phyloP scores from a whole-genome alignment of 2,329 filamentous ascomycete genomes.

The Emmonsiellopsis sp. region DNA sequence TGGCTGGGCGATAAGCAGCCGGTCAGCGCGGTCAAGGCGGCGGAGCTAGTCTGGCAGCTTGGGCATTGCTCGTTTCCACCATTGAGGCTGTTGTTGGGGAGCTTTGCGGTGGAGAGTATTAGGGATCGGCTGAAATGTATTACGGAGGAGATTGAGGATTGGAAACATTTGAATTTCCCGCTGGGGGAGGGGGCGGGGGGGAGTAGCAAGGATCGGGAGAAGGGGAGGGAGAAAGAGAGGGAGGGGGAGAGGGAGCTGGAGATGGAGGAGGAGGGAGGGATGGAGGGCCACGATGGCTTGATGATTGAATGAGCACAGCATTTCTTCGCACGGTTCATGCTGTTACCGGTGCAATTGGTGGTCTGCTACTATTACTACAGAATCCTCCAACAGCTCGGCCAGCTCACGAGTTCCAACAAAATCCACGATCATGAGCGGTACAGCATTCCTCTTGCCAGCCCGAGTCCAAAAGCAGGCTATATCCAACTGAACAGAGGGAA shows the following conservation, averaged over 20 bases:
- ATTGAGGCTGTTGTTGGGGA: conserved; percentile 74
- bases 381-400: no score
- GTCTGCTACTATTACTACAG: no score
- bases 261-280: no score
- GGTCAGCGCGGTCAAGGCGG: conserved; percentile 84
- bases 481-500: no score
- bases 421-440: no score
- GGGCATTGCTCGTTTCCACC: conserved; percentile 94
- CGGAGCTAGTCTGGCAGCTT: conserved; percentile 88
- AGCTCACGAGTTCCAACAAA: no score
- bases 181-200: conserved; percentile 12
- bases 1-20: conserved; percentile 92
- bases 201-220: conserved; percentile 18
- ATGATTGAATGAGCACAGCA: no score
- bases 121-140: conserved; percentile 80
- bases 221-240: background rate
- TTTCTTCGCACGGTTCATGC: no score
- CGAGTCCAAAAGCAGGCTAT: no score
- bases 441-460: no score
- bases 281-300: no score
- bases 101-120: conserved; percentile 93
- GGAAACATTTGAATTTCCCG: conserved; percentile 74
- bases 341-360: no score
- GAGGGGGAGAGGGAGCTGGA: background rate
- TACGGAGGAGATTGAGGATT: conserved; percentile 90